phyloP scores from a whole-genome alignment of 2,329 filamentous ascomycete genomes.

The Microcyclospora pomicola region DNA sequence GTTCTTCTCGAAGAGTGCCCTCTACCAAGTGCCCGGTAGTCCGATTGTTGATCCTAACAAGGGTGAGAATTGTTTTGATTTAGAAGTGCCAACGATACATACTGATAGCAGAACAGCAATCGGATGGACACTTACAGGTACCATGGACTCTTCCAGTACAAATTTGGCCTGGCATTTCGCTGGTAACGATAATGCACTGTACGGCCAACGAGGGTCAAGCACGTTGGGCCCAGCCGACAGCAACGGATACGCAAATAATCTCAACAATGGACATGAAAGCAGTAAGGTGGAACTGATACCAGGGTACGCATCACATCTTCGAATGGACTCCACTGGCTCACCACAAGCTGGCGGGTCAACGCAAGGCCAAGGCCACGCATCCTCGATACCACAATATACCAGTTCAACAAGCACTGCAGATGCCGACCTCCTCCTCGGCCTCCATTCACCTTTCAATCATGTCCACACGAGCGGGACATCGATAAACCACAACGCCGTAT shows the following conservation, averaged over 20 bases:
- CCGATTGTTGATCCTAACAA: conserved; percentile 37
- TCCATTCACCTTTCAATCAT: conserved; percentile 33
- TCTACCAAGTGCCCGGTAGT: conserved; percentile 25
- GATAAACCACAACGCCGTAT: neutral
- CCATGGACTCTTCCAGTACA: conserved; percentile 71
- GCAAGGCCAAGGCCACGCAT: neutral
- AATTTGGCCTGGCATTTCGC: conserved; percentile 73
- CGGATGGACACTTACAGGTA: conserved; percentile 78
- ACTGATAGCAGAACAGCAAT: conserved; percentile 37
- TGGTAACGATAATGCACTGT: conserved; percentile 25
- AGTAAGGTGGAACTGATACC: no score
- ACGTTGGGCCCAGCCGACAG: conserved; percentile 2
- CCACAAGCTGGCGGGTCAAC: conserved; percentile 1
- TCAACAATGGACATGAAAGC: conserved; percentile 3
- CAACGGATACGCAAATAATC: conserved; percentile 7
- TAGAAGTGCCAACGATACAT: conserved; percentile 6
- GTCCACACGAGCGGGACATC: neutral
- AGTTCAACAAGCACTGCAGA: conserved; percentile 4
- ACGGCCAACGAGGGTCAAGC: conserved; percentile 10
- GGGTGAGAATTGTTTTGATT: conserved; percentile 23
- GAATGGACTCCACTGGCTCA: conserved; percentile 3
- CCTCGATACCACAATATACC: neutral
- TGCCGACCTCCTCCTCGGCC: conserved; percentile 27
- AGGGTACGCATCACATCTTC: conserved; percentile 3
- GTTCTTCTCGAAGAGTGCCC: conserved; percentile 4